Evolutionary conservation across 2,329 filamentous ascomycete genomes (phyloP).

Genomic region (Tolypocladium inflatum): DNA sequence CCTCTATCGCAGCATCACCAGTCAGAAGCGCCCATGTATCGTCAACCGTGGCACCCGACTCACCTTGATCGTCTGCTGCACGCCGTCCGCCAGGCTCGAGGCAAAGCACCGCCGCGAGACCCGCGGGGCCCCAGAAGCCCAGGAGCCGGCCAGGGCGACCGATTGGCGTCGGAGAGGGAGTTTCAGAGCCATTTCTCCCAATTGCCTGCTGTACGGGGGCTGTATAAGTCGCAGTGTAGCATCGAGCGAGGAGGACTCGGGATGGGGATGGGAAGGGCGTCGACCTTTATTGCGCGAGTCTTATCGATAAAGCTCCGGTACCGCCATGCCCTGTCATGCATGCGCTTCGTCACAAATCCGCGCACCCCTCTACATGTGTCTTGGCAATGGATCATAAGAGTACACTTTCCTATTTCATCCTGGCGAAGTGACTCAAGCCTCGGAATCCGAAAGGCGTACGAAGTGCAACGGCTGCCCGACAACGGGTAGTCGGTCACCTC

Average conservation of each 20-base stretch:
- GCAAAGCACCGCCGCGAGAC: constrained; percentile 20
- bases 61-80: constrained; percentile 25
- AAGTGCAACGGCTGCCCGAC: no score
- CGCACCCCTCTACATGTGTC: no score
- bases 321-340: not conserved
- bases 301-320: constrained; percentile 10
- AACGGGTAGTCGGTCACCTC: no score
- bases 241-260: not conserved
- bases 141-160: constrained; percentile 15
- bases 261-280: not conserved
- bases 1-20: constrained; percentile 8
- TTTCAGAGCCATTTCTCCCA: constrained; percentile 28
- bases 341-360: no score
- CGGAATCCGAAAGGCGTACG: not conserved
- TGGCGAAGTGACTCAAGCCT: not conserved
- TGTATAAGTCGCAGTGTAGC: not conserved
- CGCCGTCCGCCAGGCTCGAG: constrained; percentile 23
- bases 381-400: no score
- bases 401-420: no score
- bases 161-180: constrained; percentile 28
- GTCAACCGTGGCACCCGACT: constrained; percentile 1
- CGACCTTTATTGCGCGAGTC: not conserved
- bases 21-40: not conserved
- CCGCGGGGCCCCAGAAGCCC: constrained; percentile 13
- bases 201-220: not conserved